Percentiles rank a stretch among this genome's conserved stretches.
Conservation (phyloP, 2,329 filamentous ascomycete genomes). For the Elsinoe arachidis region DNA sequence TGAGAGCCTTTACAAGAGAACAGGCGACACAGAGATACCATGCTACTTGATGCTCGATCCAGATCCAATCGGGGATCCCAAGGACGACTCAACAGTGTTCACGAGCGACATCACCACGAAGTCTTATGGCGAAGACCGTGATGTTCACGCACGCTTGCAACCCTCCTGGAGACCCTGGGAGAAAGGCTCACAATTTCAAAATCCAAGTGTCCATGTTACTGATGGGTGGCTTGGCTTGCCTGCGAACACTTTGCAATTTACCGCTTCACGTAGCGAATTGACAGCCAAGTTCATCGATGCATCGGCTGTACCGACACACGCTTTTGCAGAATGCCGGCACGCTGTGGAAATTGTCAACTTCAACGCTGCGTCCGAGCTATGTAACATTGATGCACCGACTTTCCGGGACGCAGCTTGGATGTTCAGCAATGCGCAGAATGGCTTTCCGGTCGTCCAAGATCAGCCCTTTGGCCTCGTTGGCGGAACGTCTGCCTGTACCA, state of each 20-base stretch:
- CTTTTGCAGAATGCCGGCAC: neutral
- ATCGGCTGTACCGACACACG: too few relatives aligned
- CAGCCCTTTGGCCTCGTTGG: neutral
- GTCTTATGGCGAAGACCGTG: slow-evolving; percentile 39
- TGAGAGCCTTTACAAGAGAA: slow-evolving; percentile 45
- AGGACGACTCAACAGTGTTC: slow-evolving; percentile 50
- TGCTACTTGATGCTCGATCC: slow-evolving; percentile 54
- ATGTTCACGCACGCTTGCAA: slow-evolving; percentile 39
- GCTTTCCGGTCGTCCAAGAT: neutral
- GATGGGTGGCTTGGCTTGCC: too few relatives aligned
- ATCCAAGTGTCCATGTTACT: neutral
- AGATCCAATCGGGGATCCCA: slow-evolving; percentile 36
- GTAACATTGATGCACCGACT: neutral
- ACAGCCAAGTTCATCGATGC: too few relatives aligned
- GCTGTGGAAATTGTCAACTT: neutral
- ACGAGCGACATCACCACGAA: slow-evolving; percentile 40
- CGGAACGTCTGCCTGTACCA: neutral
- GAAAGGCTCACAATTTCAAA: neutral
- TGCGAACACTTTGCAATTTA: too few relatives aligned
- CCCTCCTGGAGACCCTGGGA: slow-evolving; percentile 36
- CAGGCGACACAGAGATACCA: slow-evolving; percentile 18
- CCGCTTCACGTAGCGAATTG: too few relatives aligned
- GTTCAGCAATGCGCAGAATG: neutral
- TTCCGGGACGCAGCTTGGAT: slow-evolving; percentile 1
- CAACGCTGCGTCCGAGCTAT: neutral